A percentile compares a stretch with the other conserved stretches of the same genome.
Evolutionary conservation across 805 yeast species (phyloP).

Genomic region (Torulaspora indica): DNA sequence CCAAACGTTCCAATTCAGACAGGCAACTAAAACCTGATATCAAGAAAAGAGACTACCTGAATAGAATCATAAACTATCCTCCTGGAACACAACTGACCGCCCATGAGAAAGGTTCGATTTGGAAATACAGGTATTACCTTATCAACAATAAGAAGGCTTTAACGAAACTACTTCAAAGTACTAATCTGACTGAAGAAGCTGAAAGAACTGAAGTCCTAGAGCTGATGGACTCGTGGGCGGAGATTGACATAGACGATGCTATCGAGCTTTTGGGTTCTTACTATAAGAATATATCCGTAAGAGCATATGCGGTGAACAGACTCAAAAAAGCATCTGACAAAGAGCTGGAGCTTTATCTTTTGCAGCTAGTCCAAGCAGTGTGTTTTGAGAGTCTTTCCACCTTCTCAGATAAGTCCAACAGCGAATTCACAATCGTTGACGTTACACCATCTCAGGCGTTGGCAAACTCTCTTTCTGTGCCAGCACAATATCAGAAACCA

Average conservation of each 20-base stretch:
- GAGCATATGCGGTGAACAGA: slow-evolving; percentile 86
- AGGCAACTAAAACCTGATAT: slow-evolving; percentile 86
- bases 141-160: slow-evolving; percentile 62
- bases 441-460: slow-evolving; percentile 20
- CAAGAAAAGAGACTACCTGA: slow-evolving; percentile 67
- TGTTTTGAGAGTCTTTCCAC: slow-evolving; percentile 56
- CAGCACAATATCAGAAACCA: slow-evolving; percentile 20
- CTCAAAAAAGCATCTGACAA: slow-evolving; percentile 71
- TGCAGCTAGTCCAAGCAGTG: slow-evolving; percentile 88
- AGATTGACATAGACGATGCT: slow-evolving; percentile 78
- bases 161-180: slow-evolving; percentile 79
- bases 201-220: slow-evolving; percentile 79
- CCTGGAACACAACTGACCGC: slow-evolving; percentile 78
- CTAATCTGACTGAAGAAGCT: slow-evolving; percentile 79
- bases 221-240: slow-evolving; percentile 63
- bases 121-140: slow-evolving; percentile 85
- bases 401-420: slow-evolving; percentile 29
- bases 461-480: slow-evolving; percentile 25
- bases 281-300: slow-evolving; percentile 65
- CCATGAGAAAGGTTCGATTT: slow-evolving; percentile 77
- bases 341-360: slow-evolving; percentile 72
- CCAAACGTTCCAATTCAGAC: slow-evolving; percentile 71
- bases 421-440: slow-evolving; percentile 40
- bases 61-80: slow-evolving; percentile 65
- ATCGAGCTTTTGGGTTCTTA: slow-evolving; percentile 78